Base-by-base conservation (phyloP, 805 yeast genomes). In the Wickerhamiella parazyma region DNA sequence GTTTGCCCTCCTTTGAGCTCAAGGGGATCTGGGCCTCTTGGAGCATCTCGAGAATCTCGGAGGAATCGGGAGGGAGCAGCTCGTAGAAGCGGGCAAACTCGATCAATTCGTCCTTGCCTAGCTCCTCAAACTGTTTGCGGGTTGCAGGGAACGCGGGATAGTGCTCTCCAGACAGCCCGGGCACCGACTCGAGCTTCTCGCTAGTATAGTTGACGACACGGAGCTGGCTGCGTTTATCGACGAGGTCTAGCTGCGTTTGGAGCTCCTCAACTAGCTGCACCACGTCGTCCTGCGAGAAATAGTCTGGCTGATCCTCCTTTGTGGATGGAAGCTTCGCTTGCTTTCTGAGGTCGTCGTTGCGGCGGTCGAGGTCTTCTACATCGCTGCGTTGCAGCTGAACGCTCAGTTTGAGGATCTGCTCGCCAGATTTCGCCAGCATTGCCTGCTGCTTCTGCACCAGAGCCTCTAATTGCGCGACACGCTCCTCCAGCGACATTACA, bases 221-320 rank as follows among this genome's bases (percentile, higher is more conserved):
- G 50, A 81, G 70, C 36, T 82, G 71, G 14, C 80, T 72, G 51
- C 94, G 71, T 51, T 82, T 83, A 56, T 87, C 97, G 18, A 64
- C 51, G 19, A 71, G 66, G 42, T 82, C 87, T 55, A 87, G 68
- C 62, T 87, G 96, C 7, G 83, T 82, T 61, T 87, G 96, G 45
- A 87, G 64, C 60, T 87, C 97, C 9, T 83, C 84, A 11, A 86
- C 96, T 37, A 87, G 67, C 56, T 84, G 89, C 3, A 81, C 81
- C 10, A 87, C 64, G 56, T 89, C 97, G 46, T 82, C 93, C 51
- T 83, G 80, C 3, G 89, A 76, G 29, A 78, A 83, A 50, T 25
- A 49, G 31, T 28, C 40, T n/a, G 42, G 14, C 33, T 33, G 33
- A 21, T 18, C 33, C 25, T 20, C 17, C 10, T 19, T 37, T 38